Base-by-base conservation (phyloP, 2,329 filamentous ascomycete species). In the Madurella mycetomatis region DNA sequence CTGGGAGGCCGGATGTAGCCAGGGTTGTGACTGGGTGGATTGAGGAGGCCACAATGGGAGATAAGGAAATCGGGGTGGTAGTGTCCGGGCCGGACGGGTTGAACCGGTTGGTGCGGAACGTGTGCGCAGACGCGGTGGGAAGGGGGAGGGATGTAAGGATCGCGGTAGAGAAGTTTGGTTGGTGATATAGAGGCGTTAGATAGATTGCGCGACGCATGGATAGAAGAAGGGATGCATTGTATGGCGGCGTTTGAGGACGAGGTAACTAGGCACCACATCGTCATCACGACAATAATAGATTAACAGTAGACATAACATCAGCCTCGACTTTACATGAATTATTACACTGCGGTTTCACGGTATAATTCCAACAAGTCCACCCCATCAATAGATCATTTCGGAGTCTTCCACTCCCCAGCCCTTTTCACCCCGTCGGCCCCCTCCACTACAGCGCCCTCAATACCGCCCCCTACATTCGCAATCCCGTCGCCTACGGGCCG, bases 91-190 rank as follows among this genome's bases (percentile, higher is more conserved):
- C 84, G 2, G 82, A 87, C 64, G 76, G 76, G 1, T 70, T 87
- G 66, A 84, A 85, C 47, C 69, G 83, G 32, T 71, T 72, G 50
- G 80, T 83, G n/a, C 73, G 82, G 60, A 87, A 86, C 66, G 69
- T 71, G 2, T 83, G 79, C 64, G 77, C 82, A 1, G 63, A 64
- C 5, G 67, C 81, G 54, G 70, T 82, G 9, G 66, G 69, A 49
- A 59, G 70, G 8, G 83, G 83, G 0, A 66, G 65, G 46, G 65
- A 79, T 62, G 69, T 86, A 3, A 67, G 74, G 51, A 71, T 86
- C 47, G 71, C 75, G 30, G 78, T 86, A 25, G 84, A 87, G 78
- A 87, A 87, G 64, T 86, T 86, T 73, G 83, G 83, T 1, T 87
- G 84, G 84, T 87, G 53, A 63, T 37, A 7, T 25, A 32, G 25